phyloP scores from a whole-genome alignment of 139 green algal genomes.

The Chlorella sp. region DNA sequence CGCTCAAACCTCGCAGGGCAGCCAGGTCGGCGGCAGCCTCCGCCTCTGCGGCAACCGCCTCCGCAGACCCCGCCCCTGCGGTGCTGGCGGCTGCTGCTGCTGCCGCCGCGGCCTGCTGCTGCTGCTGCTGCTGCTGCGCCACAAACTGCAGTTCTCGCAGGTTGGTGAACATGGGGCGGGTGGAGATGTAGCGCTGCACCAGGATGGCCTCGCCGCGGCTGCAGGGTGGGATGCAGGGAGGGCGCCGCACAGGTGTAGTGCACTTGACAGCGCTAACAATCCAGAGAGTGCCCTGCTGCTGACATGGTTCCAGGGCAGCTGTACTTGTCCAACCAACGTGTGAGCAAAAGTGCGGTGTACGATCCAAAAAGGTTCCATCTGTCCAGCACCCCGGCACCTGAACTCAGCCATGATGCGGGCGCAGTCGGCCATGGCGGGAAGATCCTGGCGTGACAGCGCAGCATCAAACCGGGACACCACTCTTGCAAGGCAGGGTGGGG shows the following conservation, averaged over 20 bases:
- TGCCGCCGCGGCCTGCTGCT: conserved; percentile 3
- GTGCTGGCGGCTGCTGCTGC: not conserved
- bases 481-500: too few relatives aligned
- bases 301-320: too few relatives aligned
- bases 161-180: conserved; percentile 60
- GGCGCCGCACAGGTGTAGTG: not conserved
- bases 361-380: too few relatives aligned
- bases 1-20: conserved; percentile 35
- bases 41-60: not conserved
- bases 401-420: conserved; percentile 73
- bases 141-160: conserved; percentile 46
- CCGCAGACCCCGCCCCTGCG: not conserved
- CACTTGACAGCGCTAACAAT: too few relatives aligned
- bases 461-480: conserved; percentile 76
- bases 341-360: too few relatives aligned
- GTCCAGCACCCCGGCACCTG: too few relatives aligned
- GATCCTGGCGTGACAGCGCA: conserved; percentile 50
- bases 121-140: conserved; percentile 3
- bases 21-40: conserved; percentile 11
- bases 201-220: conserved; percentile 36
- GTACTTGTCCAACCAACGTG: too few relatives aligned
- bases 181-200: conserved; percentile 65
- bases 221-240: not conserved
- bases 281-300: too few relatives aligned
- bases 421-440: conserved; percentile 66